Percentiles rank a stretch among this genome's conserved stretches.
Evolutionary conservation across 805 yeast genomes (phyloP).

Genomic region (Pichia ethanolica): DNA sequence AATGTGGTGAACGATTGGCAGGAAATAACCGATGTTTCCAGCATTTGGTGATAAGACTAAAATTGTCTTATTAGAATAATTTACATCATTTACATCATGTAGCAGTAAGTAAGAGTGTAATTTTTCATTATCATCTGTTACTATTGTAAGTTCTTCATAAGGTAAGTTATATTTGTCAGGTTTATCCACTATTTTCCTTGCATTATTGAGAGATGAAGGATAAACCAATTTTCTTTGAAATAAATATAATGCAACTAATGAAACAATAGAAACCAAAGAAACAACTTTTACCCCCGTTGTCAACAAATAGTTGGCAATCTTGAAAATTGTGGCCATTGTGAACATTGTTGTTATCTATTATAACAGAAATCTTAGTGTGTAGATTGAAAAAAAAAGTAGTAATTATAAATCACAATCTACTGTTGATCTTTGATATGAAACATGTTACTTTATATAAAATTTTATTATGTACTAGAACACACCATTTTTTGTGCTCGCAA

Average conservation of each 20-base stretch:
- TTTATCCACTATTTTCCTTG: constrained; percentile 61
- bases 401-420: no score
- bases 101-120: constrained; percentile 58
- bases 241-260: constrained; percentile 14
- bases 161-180: constrained; percentile 66
- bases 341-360: not conserved
- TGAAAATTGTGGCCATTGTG: not conserved
- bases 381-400: no score
- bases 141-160: constrained; percentile 52
- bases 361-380: not conserved
- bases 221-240: constrained; percentile 49
- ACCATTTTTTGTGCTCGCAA: no score
- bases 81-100: constrained; percentile 34
- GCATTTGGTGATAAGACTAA: constrained; percentile 74
- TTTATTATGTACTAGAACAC: no score
- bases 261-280: constrained; percentile 9
- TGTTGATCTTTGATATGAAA: no score
- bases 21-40: constrained; percentile 87
- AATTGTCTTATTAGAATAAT: constrained; percentile 51
- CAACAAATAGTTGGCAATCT: not conserved
- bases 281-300: constrained; percentile 5
- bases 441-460: no score
- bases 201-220: constrained; percentile 75
- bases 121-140: constrained; percentile 62
- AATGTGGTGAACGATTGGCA: constrained; percentile 71